These are phyloP conservation scores for Volvox africanus DNA, from an alignment of 139 green algal genomes.

Conservation along the genomic window DNA sequence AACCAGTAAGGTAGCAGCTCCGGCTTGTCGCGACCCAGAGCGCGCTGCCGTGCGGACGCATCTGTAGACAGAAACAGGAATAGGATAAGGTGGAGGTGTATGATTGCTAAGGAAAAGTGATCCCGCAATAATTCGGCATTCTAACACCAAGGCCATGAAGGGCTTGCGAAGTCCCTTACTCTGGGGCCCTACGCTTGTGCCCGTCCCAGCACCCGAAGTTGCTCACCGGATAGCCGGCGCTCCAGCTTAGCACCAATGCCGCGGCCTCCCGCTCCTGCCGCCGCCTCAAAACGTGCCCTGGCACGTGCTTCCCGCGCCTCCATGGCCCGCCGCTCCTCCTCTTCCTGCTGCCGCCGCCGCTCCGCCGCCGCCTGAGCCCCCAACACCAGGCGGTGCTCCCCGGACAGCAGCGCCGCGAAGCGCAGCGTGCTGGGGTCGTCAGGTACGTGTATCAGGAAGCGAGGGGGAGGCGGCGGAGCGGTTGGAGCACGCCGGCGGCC, in stretches of 20 bases:
- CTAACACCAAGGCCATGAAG: too few relatives aligned
- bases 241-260: not conserved
- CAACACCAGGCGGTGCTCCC: slow-evolving; percentile 23
- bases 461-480: not conserved
- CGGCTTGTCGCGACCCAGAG: not conserved
- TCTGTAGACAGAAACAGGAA: too few relatives aligned
- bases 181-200: too few relatives aligned
- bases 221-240: not conserved
- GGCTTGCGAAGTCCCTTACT: too few relatives aligned
- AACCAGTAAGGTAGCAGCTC: slow-evolving; percentile 32
- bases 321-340: not conserved
- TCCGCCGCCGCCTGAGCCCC: slow-evolving; percentile 15
- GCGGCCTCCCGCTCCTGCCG: not conserved
- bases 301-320: slow-evolving; percentile 9
- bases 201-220: too few relatives aligned
- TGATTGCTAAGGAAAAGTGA: too few relatives aligned
- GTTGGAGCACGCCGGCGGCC: not conserved
- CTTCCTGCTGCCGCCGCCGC: slow-evolving; percentile 31
- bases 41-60: not conserved
- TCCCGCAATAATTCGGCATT: too few relatives aligned
- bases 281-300: not conserved
- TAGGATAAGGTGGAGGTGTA: too few relatives aligned
- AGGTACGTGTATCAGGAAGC: not conserved
- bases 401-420: slow-evolving; percentile 12
- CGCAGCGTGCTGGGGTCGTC: slow-evolving; percentile 3